phyloP scores from a whole-genome alignment of 1,284 basidiomycete species.

The Porodaedalea pini region DNA sequence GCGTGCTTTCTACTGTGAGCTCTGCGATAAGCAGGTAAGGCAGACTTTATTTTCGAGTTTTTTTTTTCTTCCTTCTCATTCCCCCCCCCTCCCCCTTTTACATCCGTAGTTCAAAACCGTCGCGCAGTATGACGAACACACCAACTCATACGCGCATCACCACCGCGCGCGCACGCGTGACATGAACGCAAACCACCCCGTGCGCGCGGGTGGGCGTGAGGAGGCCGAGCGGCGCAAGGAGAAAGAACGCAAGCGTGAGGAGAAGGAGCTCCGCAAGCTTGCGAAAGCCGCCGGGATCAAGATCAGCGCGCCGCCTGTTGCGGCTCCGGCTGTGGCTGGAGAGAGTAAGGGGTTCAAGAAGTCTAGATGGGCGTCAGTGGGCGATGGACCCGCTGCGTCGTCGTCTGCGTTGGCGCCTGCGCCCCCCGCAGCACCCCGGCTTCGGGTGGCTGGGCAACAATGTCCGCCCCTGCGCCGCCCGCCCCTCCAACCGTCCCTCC shows the following conservation, averaged over 20 bases:
- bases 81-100: constrained; percentile 30
- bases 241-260: constrained; percentile 77
- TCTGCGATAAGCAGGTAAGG: constrained; percentile 78
- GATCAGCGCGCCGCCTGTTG: constrained; percentile 49
- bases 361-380: constrained; percentile 52
- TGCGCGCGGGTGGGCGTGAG: constrained; percentile 47
- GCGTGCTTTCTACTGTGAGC: constrained; percentile 69
- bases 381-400: constrained; percentile 18
- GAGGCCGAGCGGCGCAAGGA: constrained; percentile 72
- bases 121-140: constrained; percentile 64
- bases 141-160: constrained; percentile 69
- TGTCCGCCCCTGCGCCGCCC: constrained; percentile 15
- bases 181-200: constrained; percentile 63
- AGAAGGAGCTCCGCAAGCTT: constrained; percentile 75
- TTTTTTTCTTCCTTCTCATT: too few relatives aligned
- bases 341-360: constrained; percentile 44
- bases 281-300: constrained; percentile 75
- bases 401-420: constrained; percentile 20
- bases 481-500: constrained; percentile 17
- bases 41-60: too few relatives aligned
- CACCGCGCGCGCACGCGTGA: constrained; percentile 75
- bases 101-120: constrained; percentile 55
- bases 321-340: constrained; percentile 27
- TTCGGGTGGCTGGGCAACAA: constrained; percentile 6
- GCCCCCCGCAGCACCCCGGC: constrained; percentile 1